phyloP scores from a whole-genome alignment of 2,329 filamentous ascomycete species.

The Penicillium polonicum region DNA sequence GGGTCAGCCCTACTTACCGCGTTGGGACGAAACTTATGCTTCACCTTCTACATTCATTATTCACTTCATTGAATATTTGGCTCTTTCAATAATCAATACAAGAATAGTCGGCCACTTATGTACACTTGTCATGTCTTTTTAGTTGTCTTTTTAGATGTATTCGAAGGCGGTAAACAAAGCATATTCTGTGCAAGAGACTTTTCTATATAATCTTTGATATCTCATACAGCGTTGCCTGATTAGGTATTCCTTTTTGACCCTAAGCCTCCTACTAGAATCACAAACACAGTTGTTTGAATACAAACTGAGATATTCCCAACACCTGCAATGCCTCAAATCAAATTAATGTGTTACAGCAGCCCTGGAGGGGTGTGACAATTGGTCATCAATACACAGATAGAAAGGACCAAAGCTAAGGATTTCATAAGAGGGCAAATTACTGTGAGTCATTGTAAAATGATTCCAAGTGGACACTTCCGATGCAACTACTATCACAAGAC shows the following conservation, averaged over 20 bases:
- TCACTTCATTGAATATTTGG: background rate
- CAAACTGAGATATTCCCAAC: background rate
- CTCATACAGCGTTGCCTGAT: background rate
- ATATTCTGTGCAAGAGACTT: no score
- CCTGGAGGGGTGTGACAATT: background rate
- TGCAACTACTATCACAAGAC: background rate
- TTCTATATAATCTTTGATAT: no score
- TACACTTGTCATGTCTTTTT: no score
- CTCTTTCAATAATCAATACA: background rate
- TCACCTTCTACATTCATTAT: background rate
- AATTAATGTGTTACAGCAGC: background rate
- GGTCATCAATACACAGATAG: background rate
- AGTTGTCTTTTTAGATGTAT: no score
- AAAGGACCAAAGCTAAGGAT: background rate
- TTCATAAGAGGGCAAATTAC: no score
- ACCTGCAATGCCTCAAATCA: background rate
- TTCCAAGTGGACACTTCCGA: background rate
- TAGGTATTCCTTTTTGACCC: background rate
- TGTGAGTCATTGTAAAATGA: background rate
- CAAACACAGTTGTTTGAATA: background rate
- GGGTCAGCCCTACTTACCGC: conserved; percentile 25
- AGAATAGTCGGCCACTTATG: no score
- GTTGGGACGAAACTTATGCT: conserved; percentile 16
- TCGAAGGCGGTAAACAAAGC: no score
- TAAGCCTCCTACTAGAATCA: background rate